Evolutionary conservation across 352 stramenopile genomes (phyloP).

Genomic region (Phytophthora ohioensis): DNA sequence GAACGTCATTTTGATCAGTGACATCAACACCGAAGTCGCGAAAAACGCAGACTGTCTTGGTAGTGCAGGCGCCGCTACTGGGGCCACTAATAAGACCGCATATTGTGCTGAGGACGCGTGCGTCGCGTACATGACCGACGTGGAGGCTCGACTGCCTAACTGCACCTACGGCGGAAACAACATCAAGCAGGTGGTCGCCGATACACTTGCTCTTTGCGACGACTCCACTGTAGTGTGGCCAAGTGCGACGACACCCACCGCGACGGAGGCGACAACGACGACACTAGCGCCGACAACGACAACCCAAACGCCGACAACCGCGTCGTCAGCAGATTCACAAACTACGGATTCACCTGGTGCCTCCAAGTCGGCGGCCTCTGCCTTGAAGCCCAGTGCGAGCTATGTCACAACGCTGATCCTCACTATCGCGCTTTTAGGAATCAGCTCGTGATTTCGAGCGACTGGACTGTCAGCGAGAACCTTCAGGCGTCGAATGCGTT

Average conservation of each 20-base stretch:
- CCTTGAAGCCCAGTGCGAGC: not conserved
- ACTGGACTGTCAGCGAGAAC: not conserved
- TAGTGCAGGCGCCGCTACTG: constrained; percentile 10
- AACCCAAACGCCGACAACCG: not conserved
- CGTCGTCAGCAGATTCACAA: constrained; percentile 9
- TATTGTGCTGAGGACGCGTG: constrained; percentile 21
- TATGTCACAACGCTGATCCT: not conserved
- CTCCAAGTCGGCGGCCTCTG: not conserved
- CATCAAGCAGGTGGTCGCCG: constrained; percentile 17
- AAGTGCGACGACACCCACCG: not conserved
- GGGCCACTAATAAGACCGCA: not conserved
- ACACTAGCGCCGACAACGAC: not conserved
- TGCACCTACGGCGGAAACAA: constrained; percentile 26
- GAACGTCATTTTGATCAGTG: constrained; percentile 9
- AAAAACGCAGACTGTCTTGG: constrained; percentile 26
- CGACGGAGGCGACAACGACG: not conserved
- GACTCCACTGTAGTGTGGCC: constrained; percentile 9
- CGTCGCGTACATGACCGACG: constrained; percentile 15
- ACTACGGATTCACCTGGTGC: constrained; percentile 1
- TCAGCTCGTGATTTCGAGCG: not conserved
- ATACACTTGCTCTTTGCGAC: constrained; percentile 14
- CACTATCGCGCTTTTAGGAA: not conserved
- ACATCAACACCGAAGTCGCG: constrained; percentile 6
- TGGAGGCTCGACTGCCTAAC: constrained; percentile 18
- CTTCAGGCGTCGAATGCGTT: too few relatives aligned